phyloP scores from a whole-genome alignment of 257 asterid species.

The Rehmannia glutinosa region DNA sequence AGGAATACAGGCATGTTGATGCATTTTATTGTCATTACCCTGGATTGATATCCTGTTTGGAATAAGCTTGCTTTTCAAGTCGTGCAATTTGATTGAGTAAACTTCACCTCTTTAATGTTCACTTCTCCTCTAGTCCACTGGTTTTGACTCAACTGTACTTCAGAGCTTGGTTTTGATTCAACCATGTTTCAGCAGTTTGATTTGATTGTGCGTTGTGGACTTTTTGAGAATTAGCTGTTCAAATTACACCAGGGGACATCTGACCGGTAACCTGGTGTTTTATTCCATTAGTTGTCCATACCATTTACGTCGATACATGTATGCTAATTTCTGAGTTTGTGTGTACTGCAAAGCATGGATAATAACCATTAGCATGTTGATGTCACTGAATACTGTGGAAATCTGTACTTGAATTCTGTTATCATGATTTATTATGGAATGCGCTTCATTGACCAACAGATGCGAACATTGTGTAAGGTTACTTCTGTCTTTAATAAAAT shows the following conservation, averaged over 20 bases:
- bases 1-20: not conserved
- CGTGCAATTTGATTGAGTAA: not conserved
- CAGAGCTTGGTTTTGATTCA: not conserved
- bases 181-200: no score
- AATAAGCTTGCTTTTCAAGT: not conserved
- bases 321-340: not conserved
- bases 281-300: not conserved
- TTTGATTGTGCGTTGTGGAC: not conserved
- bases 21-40: not conserved
- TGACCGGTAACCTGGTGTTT: slow-evolving; percentile 3
- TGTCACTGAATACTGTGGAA: not conserved
- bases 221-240: not conserved
- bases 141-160: not conserved
- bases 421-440: slow-evolving; percentile 5
- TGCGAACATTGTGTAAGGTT: slow-evolving; percentile 3
- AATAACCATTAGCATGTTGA: not conserved
- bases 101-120: not conserved
- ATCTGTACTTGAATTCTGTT: not conserved
- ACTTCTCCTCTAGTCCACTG: not conserved
- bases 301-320: not conserved
- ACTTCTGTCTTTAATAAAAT: slow-evolving; percentile 18
- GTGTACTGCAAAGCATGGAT: slow-evolving; percentile 4
- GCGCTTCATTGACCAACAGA: slow-evolving; percentile 2
- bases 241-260: not conserved
- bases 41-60: not conserved